Evolutionary conservation across 164 flowering plant species (phyloP), one percentile per base, ranked within the genome.

Genomic region (Dillenia suffruticosa): DNA sequence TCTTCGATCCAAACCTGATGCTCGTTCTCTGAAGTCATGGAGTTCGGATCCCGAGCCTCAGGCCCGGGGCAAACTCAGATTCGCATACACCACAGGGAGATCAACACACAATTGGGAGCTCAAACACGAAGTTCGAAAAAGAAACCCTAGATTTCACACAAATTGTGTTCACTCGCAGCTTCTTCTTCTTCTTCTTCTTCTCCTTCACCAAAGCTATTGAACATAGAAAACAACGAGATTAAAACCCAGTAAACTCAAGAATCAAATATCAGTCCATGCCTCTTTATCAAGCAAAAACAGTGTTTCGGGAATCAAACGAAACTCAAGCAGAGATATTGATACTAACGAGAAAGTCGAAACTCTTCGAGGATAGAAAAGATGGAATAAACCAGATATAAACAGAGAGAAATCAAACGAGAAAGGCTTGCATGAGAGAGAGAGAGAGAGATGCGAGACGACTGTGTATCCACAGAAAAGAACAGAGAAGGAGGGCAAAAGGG

Each of bases 21-120:
- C 64, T 64, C 76, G 55, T 66, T 75, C 51, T 80, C 88, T 32
- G 70, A 57, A 22, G 74, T 80, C 91, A 87, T 85, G 46, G 40
- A 32, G 55, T 61, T 63, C 64, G 56, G 77, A 79, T 79, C 80
- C 82, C 81, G 79, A 76, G 81, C 80, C 73, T 56, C 67, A 22
- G 72, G 82, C 82, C 73, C 83, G 72, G 81, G 81, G 58, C 40
- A 52, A 19, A 40, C 44, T 66, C 79, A 72, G 54, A 70, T 9
- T 67, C 44, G 63, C 84, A 79, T 72, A 51, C 76, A 57, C 46
- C 49, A 49, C 46, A 32, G 43, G 46, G 58, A 63, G 58, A 65
- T 70, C 72, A 68, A 56, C 54, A 15, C 24, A 48, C 24, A 48
- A 10, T 17, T 44, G 49, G 12, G 12, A 51, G 53, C 62, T 59